Conservation (phyloP, 805 yeast species). For the Monosporozyma siamensis region DNA sequence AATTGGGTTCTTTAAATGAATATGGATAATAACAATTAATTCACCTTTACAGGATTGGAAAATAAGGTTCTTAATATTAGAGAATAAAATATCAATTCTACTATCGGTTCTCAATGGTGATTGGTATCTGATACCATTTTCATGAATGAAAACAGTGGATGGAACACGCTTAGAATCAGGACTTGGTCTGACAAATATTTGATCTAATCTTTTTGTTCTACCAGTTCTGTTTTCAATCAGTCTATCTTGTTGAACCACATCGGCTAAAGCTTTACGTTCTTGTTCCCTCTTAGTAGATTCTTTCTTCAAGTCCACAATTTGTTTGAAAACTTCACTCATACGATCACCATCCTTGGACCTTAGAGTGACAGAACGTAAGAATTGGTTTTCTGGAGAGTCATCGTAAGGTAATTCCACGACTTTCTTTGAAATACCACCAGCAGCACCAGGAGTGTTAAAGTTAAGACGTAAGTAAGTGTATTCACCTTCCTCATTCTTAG, state of each 20-base stretch:
- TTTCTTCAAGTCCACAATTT: conserved; percentile 85
- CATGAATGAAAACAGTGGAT: conserved; percentile 84
- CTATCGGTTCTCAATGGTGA: conserved; percentile 79
- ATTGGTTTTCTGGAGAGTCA: conserved; percentile 75
- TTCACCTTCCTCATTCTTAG: conserved; percentile 94
- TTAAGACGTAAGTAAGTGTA: conserved; percentile 83
- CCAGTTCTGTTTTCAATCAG: conserved; percentile 74
- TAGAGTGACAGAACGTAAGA: conserved; percentile 76
- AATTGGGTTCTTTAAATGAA: conserved; percentile 85
- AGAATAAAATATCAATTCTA: conserved; percentile 75
- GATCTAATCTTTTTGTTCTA: conserved; percentile 78
- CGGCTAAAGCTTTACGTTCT: conserved; percentile 86
- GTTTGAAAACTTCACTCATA: conserved; percentile 80
- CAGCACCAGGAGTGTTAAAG: conserved; percentile 85
- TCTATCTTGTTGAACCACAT: conserved; percentile 86
- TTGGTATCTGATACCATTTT: conserved; percentile 91
- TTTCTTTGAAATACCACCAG: conserved; percentile 57
- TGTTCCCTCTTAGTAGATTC: conserved; percentile 84
- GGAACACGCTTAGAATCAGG: conserved; percentile 96
- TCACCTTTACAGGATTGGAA: conserved; percentile 97
- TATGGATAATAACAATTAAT: conserved; percentile 82
- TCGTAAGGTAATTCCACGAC: conserved; percentile 85
- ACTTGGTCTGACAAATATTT: conserved; percentile 85
- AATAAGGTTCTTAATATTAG: conserved; percentile 85
- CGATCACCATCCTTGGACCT: conserved; percentile 87